Evolutionary conservation across 2,329 filamentous ascomycete species (phyloP).

Genomic region (Aspergillus viridinutans): DNA sequence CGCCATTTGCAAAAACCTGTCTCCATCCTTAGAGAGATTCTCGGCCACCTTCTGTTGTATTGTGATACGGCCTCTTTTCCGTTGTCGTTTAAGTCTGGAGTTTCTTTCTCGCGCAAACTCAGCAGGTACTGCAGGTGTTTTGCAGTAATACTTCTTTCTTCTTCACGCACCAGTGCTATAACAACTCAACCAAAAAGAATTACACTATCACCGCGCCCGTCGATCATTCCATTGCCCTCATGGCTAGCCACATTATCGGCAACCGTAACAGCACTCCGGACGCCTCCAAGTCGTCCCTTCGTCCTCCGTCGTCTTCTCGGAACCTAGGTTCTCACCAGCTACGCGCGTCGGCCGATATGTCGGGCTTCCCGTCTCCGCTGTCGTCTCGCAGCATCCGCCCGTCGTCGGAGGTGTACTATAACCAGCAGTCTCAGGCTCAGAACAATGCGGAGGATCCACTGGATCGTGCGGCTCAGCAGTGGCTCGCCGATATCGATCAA

Average conservation of each 20-base stretch:
- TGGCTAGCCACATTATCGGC: conserved; percentile 64
- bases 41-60: conserved; percentile 13
- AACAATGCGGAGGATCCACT: conserved; percentile 74
- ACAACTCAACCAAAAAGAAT: neutral
- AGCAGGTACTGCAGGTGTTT: conserved; percentile 77
- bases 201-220: conserved; percentile 1
- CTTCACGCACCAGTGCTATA: conserved; percentile 10
- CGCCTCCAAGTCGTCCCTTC: conserved; percentile 72
- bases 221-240: conserved; percentile 20
- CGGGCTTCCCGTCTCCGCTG: conserved; percentile 67
- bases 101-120: conserved; percentile 44
- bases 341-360: conserved; percentile 94
- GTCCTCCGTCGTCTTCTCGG: conserved; percentile 80
- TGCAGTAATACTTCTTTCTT: conserved; percentile 38
- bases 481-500: conserved; percentile 98
- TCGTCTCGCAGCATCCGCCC: conserved; percentile 79
- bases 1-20: conserved; percentile 14
- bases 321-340: conserved; percentile 77
- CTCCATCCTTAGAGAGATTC: conserved; percentile 19
- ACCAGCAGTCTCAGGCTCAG: conserved; percentile 66
- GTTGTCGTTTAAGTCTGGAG: conserved; percentile 7
- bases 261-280: conserved; percentile 98
- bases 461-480: conserved; percentile 93
- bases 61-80: neutral
- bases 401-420: conserved; percentile 88